phyloP scores from a whole-genome alignment of 805 yeast species.

The Torulaspora quercuum region DNA sequence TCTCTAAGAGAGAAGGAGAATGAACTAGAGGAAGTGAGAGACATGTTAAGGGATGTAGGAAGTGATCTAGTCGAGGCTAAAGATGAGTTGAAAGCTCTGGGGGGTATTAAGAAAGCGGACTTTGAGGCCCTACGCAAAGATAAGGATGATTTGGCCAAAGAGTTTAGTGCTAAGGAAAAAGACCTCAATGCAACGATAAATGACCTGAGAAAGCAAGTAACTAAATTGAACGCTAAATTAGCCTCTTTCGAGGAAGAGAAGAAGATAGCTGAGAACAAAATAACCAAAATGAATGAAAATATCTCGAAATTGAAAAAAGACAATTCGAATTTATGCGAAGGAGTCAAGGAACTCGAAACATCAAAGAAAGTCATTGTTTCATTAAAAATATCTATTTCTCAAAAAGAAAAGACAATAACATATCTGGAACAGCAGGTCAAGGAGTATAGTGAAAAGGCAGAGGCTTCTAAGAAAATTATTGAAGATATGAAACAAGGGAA shows the following conservation, averaged over 20 bases:
- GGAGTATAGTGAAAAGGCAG: conserved; percentile 34
- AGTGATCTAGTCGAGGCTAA: conserved; percentile 71
- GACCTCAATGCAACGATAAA: conserved; percentile 12
- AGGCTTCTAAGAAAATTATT: conserved; percentile 29
- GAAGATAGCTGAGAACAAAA: conserved; percentile 18
- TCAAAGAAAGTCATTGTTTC: conserved; percentile 24
- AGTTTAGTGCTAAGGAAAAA: conserved; percentile 12
- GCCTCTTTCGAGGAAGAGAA: conserved; percentile 21
- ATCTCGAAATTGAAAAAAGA: conserved; percentile 19
- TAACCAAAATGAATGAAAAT: conserved; percentile 15
- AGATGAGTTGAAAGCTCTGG: conserved; percentile 51
- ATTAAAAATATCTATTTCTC: conserved; percentile 27
- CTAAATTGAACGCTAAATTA: conserved; percentile 20
- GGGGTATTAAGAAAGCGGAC: conserved; percentile 32
- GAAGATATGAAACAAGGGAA: conserved; percentile 35
- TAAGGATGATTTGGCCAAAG: conserved; percentile 15
- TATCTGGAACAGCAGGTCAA: conserved; percentile 43
- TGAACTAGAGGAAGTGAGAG: conserved; percentile 68
- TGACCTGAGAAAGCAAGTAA: conserved; percentile 22
- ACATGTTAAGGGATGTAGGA: conserved; percentile 74
- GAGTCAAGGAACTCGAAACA: conserved; percentile 21
- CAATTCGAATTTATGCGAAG: conserved; percentile 18
- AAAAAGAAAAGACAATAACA: conserved; percentile 39
- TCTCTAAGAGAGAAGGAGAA: conserved; percentile 45
- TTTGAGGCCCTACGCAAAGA: conserved; percentile 10